Percentiles rank a stretch among this genome's conserved stretches.
These are phyloP conservation scores for Flueggea neowawraea DNA, from an alignment of 441 rosid genomes.

Conservation along the genomic window DNA sequence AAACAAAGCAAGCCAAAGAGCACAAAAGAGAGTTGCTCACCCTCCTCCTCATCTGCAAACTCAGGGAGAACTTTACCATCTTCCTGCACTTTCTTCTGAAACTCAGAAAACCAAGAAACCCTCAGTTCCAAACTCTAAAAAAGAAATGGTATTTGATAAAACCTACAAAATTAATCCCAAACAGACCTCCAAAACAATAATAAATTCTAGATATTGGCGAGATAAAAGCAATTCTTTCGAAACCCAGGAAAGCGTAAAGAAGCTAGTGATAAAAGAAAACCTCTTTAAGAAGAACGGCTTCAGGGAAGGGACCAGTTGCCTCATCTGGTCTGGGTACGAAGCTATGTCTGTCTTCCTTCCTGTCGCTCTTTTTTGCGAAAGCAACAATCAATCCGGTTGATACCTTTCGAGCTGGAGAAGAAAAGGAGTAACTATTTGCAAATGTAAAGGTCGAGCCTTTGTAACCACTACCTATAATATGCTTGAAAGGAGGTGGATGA, in stretches of 20 bases:
- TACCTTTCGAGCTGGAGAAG: not conserved
- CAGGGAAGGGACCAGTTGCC: slow-evolving; percentile 71
- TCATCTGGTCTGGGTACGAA: slow-evolving; percentile 56
- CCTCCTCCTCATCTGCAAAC: slow-evolving; percentile 80
- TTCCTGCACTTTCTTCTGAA: slow-evolving; percentile 79
- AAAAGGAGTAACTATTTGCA: slow-evolving; percentile 11
- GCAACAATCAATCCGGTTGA: slow-evolving; percentile 25
- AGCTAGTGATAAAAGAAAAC: slow-evolving; percentile 23
- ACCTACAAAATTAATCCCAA: not conserved
- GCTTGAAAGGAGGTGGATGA: slow-evolving; percentile 20
- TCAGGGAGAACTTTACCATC: slow-evolving; percentile 75
- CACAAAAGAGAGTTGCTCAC: slow-evolving; percentile 29
- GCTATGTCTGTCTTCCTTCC: slow-evolving; percentile 50
- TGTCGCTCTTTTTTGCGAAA: slow-evolving; percentile 37
- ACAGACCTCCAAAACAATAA: not conserved
- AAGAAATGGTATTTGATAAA: not conserved
- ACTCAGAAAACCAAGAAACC: slow-evolving; percentile 11
- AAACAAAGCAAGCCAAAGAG: not conserved
- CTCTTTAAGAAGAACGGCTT: slow-evolving; percentile 86
- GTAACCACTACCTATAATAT: slow-evolving; percentile 7
- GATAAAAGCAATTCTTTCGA: not conserved
- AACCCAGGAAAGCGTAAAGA: not conserved
- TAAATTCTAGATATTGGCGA: not conserved
- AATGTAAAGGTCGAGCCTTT: slow-evolving; percentile 18
- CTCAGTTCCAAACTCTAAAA: not conserved